Conservation (phyloP, 2,329 filamentous ascomycete species). For the Fusarium miscanthi region DNA sequence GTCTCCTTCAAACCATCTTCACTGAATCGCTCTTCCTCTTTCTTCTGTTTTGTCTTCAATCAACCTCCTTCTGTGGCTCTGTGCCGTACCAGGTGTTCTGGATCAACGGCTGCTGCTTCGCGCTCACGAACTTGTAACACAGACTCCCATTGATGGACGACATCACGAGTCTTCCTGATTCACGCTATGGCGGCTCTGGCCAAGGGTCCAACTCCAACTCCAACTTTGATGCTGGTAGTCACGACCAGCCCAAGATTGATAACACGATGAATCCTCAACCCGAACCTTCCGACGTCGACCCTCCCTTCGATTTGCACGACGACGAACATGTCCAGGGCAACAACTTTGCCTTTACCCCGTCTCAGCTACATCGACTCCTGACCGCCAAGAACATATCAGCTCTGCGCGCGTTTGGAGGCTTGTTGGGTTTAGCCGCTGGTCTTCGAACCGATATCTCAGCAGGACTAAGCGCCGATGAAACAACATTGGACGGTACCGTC, state of each 20-base stretch:
- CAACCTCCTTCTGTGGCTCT: not conserved
- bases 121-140: not conserved
- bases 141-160: slow-evolving; percentile 45
- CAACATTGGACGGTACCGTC: slow-evolving; percentile 56
- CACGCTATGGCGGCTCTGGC: slow-evolving; percentile 35
- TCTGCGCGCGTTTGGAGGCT: slow-evolving; percentile 63
- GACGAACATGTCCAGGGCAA: slow-evolving; percentile 50
- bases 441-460: slow-evolving; percentile 60
- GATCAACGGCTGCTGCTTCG: slow-evolving; percentile 7
- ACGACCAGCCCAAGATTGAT: slow-evolving; percentile 16
- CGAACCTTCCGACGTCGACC: slow-evolving; percentile 2
- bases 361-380: slow-evolving; percentile 64
- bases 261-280: slow-evolving; percentile 16
- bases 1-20: slow-evolving; percentile 6
- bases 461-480: slow-evolving; percentile 64
- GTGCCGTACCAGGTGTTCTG: slow-evolving; percentile 4
- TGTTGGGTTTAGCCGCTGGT: slow-evolving; percentile 63
- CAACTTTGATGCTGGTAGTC: slow-evolving; percentile 16
- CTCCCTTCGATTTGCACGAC: slow-evolving; percentile 44
- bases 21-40: not conserved
- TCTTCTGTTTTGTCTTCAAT: not conserved
- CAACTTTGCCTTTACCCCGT: slow-evolving; percentile 65
- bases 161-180: slow-evolving; percentile 41
- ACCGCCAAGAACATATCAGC: slow-evolving; percentile 61
- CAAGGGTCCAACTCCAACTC: slow-evolving; percentile 27